Conservation (phyloP, 805 yeast species). For the Myxozyma vanderwaltii region DNA sequence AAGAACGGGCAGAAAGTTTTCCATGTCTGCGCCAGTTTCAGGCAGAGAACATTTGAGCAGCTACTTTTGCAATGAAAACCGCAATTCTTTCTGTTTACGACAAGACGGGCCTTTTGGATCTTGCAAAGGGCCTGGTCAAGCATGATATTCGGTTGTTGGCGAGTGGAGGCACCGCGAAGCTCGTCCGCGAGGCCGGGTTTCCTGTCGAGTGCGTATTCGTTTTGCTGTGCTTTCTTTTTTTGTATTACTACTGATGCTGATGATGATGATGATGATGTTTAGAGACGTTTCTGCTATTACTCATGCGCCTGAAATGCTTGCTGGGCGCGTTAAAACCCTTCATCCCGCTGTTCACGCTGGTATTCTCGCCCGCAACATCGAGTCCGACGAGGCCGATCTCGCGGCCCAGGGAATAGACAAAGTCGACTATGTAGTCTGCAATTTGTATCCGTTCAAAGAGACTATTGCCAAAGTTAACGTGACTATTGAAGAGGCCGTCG, state of each 20-base stretch:
- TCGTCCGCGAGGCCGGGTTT: constrained; percentile 96
- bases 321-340: constrained; percentile 96
- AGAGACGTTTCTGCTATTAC: constrained; percentile 88
- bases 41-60: neutral
- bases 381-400: constrained; percentile 86
- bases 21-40: neutral
- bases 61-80: constrained; percentile 54
- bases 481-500: constrained; percentile 95
- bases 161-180: constrained; percentile 94
- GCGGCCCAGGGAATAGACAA: constrained; percentile 87
- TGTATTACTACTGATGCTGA: too few species aligned
- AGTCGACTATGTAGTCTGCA: constrained; percentile 96
- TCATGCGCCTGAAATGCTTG: constrained; percentile 98
- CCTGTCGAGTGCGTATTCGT: constrained; percentile 64
- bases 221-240: neutral
- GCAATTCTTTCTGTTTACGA: constrained; percentile 97
- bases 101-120: constrained; percentile 92
- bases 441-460: constrained; percentile 97
- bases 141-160: constrained; percentile 91
- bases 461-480: constrained; percentile 94
- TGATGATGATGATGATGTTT: neutral
- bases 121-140: constrained; percentile 90
- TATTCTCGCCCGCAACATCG: constrained; percentile 90
- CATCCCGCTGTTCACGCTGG: constrained; percentile 99
- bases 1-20: neutral